These are phyloP conservation scores for Ustilago shanxiensis DNA, from an alignment of 1,284 basidiomycete genomes.

Conservation along the genomic window DNA sequence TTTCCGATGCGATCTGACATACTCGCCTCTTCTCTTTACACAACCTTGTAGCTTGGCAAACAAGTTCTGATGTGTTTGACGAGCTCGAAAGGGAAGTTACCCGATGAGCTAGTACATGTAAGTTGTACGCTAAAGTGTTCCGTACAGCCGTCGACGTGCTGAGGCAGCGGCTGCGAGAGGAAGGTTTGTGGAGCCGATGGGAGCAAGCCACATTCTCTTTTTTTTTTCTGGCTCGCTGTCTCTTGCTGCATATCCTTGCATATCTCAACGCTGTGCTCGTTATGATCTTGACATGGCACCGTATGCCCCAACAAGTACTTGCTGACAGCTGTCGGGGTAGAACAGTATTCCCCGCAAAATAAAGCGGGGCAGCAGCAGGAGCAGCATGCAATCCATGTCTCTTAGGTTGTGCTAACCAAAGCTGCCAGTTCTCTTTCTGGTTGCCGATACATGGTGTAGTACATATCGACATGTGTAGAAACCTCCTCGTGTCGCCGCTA, in stretches of 20 bases:
- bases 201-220: conserved; percentile 3
- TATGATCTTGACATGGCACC: background rate
- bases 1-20: background rate
- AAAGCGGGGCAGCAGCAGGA: too few species aligned
- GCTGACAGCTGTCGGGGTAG: too few species aligned
- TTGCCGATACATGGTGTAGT: background rate
- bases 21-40: background rate
- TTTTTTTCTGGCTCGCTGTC: background rate
- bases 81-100: background rate
- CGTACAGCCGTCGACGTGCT: conserved; percentile 10
- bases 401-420: background rate
- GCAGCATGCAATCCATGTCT: too few species aligned
- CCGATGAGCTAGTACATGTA: background rate
- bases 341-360: too few species aligned
- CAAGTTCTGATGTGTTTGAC: background rate
- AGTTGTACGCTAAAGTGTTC: background rate
- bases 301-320: background rate
- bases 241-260: background rate
- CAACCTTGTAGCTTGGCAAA: too few species aligned
- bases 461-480: background rate
- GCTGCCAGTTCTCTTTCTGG: background rate
- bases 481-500: background rate
- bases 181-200: conserved; percentile 14
- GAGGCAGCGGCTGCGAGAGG: conserved; percentile 9
- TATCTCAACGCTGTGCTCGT: background rate